phyloP scores from a whole-genome alignment of 768 basidiomycete species.

The Leucosporidium yakuticum region DNA sequence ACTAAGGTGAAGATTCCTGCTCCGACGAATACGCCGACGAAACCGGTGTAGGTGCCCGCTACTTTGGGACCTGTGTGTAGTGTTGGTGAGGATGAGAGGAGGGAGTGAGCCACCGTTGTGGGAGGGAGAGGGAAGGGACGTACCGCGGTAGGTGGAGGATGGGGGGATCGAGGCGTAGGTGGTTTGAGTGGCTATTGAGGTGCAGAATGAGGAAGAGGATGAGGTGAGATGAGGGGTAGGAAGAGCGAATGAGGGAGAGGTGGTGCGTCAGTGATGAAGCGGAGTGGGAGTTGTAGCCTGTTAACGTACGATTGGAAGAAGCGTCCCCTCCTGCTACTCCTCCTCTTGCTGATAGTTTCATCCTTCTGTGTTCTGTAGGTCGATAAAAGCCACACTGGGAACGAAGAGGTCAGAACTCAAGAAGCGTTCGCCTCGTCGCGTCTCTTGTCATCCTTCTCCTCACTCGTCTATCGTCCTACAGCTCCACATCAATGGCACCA shows the following conservation, averaged over 20 bases:
- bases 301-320: neutral
- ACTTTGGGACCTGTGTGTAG: slow-evolving; percentile 25
- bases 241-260: neutral
- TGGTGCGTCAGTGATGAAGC: slow-evolving; percentile 1
- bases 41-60: slow-evolving; percentile 27
- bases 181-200: slow-evolving; percentile 2
- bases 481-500: neutral
- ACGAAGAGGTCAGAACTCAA: neutral
- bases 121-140: no score
- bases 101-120: no score
- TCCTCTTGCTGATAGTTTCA: slow-evolving; percentile 3
- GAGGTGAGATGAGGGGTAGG: no score
- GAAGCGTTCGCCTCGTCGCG: neutral
- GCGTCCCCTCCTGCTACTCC: slow-evolving; percentile 14
- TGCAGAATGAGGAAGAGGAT: no score
- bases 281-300: neutral
- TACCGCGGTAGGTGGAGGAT: slow-evolving; percentile 19
- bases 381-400: neutral
- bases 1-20: slow-evolving; percentile 15
- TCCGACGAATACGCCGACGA: slow-evolving; percentile 29
- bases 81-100: no score
- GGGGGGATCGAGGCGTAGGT: slow-evolving; percentile 25
- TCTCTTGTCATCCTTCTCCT: neutral
- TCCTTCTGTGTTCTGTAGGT: neutral
- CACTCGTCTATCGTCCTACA: neutral